A percentile compares a stretch with the other conserved stretches of the same genome.
phyloP scores from a whole-genome alignment of 2,329 filamentous ascomycete genomes.

The Colletotrichum sublineola region DNA sequence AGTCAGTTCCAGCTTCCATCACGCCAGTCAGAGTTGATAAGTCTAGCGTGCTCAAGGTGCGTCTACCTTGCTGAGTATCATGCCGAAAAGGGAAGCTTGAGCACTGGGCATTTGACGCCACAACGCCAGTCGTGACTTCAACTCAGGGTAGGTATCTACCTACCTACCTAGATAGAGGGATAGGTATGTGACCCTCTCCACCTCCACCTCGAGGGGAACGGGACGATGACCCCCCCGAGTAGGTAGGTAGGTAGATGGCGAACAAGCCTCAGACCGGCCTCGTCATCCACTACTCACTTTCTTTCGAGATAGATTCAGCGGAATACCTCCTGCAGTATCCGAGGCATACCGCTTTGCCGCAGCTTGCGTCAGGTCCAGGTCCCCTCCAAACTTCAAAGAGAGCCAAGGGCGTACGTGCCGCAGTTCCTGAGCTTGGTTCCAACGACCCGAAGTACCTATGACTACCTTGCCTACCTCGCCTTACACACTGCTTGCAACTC shows the following conservation, averaged over 20 bases:
- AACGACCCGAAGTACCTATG: background rate
- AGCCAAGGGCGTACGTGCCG: slow-evolving; percentile 20
- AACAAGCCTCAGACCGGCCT: slow-evolving; percentile 21
- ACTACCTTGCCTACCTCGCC: background rate
- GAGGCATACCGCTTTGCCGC: slow-evolving; percentile 9
- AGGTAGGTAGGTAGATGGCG: slow-evolving; percentile 5
- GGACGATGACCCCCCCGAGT: background rate
- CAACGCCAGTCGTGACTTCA: slow-evolving; percentile 19
- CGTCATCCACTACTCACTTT: slow-evolving; percentile 15
- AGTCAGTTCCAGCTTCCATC: slow-evolving; percentile 34
- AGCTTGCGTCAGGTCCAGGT: slow-evolving; percentile 29
- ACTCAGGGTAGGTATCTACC: background rate
- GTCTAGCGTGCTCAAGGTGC: slow-evolving; percentile 22
- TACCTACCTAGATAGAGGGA: background rate
- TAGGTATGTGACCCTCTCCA: slow-evolving; percentile 8
- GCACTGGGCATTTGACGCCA: slow-evolving; percentile 37
- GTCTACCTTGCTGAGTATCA: slow-evolving; percentile 16
- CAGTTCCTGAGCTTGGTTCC: slow-evolving; percentile 3
- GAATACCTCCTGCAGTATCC: background rate
- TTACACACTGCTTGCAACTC: slow-evolving; percentile 16
- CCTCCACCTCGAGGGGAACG: background rate
- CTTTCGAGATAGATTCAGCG: background rate
- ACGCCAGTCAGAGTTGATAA: slow-evolving; percentile 9
- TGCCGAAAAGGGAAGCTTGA: slow-evolving; percentile 34
- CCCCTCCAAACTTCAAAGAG: slow-evolving; percentile 7